Evolutionary conservation across 2,329 filamentous ascomycete genomes (phyloP), one percentile per base, ranked within the genome.

Genomic region (Mycosphaerella sp.): DNA sequence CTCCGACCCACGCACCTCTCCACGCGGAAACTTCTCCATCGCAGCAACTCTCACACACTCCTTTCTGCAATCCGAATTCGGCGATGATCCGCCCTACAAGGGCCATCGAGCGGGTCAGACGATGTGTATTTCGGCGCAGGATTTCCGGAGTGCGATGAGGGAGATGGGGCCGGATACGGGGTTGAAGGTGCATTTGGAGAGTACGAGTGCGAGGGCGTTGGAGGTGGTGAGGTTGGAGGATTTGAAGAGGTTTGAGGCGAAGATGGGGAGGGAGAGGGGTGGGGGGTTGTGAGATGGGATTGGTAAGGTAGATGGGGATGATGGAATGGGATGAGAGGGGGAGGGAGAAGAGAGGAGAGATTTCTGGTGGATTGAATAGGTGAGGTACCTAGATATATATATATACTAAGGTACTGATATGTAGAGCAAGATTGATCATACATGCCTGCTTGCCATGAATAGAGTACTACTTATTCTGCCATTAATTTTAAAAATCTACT

Each of bases 41-140:
- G 56, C 56, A n/a, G 56, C 56, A 41, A 56, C 54, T 2, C 34
- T 58, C 10, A 56, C 53, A 8, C 50, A 58, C 44, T 49, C 39
- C 12, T 58, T 58, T 30, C 44, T 56, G 18, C 50, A 58, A 40
- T 56, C 48, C 50, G 48, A 53, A 28, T 54, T 50, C 46, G 56
- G 56, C 45, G 51, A 58, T 39, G 53, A 58, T 28, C 27, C 39
- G 13, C 47, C 49, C 30, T 49, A 50, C 44, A 52, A 54, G 35
- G 52, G 48, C 28, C 49, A 53, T 4, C 44, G 47, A 10, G 56
- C 54, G 21, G 54, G 54, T 4, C 47, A 56, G 34, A 56, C 54
- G 28, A 56, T 52, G 34, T 58, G 54, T 18, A 40, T 58, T 10
- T 58, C 53, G 16, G 56, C 54, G 9, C 42, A 50, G 16, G 42